Conservation (phyloP, 495 filamentous ascomycete species). For the Trichocladium uniseriatum region DNA sequence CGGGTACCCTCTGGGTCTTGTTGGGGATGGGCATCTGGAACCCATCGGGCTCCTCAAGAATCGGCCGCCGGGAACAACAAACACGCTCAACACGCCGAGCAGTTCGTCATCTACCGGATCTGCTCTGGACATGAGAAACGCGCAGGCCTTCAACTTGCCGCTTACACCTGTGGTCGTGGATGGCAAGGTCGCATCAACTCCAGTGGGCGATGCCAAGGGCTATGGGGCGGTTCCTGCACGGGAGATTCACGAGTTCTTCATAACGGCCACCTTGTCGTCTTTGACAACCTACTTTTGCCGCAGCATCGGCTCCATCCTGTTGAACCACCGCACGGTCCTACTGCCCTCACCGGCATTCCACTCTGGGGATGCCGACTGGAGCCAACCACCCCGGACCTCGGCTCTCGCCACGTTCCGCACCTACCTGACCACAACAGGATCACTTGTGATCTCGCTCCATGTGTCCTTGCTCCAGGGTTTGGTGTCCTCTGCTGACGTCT, state of each 20-base stretch:
- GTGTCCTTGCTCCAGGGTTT: constrained; percentile 33
- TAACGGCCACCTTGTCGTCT: constrained; percentile 35
- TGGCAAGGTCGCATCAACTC: constrained; percentile 18
- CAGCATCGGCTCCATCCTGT: constrained; percentile 30
- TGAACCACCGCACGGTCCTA: constrained; percentile 35
- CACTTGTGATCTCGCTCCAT: constrained; percentile 35
- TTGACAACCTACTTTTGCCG: constrained; percentile 37
- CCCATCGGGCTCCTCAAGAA: constrained; percentile 36
- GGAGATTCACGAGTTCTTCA: constrained; percentile 37
- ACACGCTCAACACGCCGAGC: constrained; percentile 35
- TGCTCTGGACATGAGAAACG: constrained; percentile 32
- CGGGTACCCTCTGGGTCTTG: constrained; percentile 32
- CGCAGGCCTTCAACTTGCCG: constrained; percentile 21
- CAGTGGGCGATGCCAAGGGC: constrained; percentile 16
- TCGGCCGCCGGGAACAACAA: constrained; percentile 28
- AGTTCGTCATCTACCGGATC: constrained; percentile 42
- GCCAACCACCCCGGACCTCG: constrained; percentile 16
- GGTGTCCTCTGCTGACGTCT: constrained; percentile 28
- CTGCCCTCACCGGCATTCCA: constrained; percentile 23
- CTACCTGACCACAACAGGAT: constrained; percentile 41
- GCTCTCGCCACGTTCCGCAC: constrained; percentile 39
- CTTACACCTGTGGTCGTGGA: constrained; percentile 19
- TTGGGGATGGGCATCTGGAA: constrained; percentile 39
- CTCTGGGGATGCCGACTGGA: constrained; percentile 17
- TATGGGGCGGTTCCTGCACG: constrained; percentile 22